Evolutionary conservation across 305 asterid genomes (phyloP), one percentile per base, ranked within the genome.

Genomic region (Fraxinus sp.): DNA sequence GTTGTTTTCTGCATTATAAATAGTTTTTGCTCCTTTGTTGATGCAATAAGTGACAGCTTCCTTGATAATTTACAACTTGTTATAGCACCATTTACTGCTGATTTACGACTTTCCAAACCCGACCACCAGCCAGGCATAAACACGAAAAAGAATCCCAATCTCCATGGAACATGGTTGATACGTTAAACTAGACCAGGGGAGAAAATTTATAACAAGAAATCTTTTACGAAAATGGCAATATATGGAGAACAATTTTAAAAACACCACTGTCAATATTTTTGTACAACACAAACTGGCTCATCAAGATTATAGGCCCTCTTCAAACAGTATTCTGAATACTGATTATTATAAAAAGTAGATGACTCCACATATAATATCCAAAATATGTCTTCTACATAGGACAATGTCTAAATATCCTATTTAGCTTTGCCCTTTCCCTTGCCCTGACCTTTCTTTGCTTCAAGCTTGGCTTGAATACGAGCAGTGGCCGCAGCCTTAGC

Each of bases 401-500:
- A 49, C 5, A 77, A 18, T 26, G 9, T 16, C 35, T 11, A 83
- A 14, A 2, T 32, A 28, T 68, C 83, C 80, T 88, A 95, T 84
- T 93, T 96, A 59, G 88, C 91, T 86, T 94, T 96, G n/a, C 98
- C 98, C 86, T 95, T 95, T 14, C 98, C 99, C 87, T 93, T 96
- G 68, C 99, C 97, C 79, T 81, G 87, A 66, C 92, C 92, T 84
- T 93, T 96, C 88, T 95, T 96, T 57, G 97, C 93, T 2, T 93
- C 98, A 55, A 94, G 97, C 87, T 95, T 96, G 83, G 99, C 97
- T 89, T 93, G 99, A 75, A 96, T 90, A 75, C 98, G 91, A 57
- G 99, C 99, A n/a, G 99, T 95, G 8, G 99, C 99, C 0, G 98
- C 97, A 0, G 98, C 98, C 90, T 96, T 94, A 2, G 99, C 99